Evolutionary conservation across 306 rosid species (phyloP), one percentile per base, ranked within the genome.

Genomic region (Chamaecrista fasciculata): DNA sequence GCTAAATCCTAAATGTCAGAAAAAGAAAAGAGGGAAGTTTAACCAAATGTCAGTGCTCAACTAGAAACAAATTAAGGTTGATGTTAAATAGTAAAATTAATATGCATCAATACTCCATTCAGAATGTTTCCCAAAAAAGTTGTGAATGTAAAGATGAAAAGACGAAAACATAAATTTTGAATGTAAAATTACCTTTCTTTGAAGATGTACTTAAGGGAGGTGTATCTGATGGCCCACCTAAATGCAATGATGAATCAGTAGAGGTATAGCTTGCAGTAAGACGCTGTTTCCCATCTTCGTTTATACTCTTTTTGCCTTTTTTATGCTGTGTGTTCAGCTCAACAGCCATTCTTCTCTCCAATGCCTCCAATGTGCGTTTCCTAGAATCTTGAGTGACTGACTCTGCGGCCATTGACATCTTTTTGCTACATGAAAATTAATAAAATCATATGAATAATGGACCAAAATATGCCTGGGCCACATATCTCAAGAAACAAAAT

Each of bases 321-420:
- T 87, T 90, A 29, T 87, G 84, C 8, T 85, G 83, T 24, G 75
- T 65, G 69, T 62, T 70, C 31, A 76, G 79, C 62, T 90, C 90
- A 57, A 78, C 77, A 26, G 85, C 87, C 39, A 88, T 82, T 61
- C 97, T 86, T 62, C 84, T 83, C 80, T 88, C 90, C 77, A 94
- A 81, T 25, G 97, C 97, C 72, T 83, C 93, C 87, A 90, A 71
- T 67, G 88, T 71, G 34, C 89, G 89, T 61, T 86, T 87, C 58
- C 88, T 80, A 60, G 81, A 83, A 76, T 85, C 90, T 62, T 81
- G 79, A n/a, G 53, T 2, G 11, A 8, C 19, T 12, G 72, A 67
- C 48, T 70, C 60, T n/a, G 77, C 55, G 20, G 81, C 90, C 98
- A 93, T 92, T n/a, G 70, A 40, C 10, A 53, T 42, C 42, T 67